These are phyloP conservation scores for Lycium barbarum DNA, from an alignment of 257 asterid genomes.

Conservation along the genomic window DNA sequence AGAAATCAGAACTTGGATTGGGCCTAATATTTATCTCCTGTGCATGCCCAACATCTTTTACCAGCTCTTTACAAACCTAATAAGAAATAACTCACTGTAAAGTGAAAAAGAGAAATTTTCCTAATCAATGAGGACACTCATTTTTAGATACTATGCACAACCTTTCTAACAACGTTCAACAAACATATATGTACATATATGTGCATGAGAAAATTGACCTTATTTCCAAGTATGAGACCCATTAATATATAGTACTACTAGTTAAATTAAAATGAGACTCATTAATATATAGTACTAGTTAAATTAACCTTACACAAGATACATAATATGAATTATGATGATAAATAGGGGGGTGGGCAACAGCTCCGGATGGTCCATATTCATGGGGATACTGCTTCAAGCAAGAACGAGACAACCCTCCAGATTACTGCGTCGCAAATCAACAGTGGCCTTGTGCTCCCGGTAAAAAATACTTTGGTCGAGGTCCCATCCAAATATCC, in stretches of 20 bases:
- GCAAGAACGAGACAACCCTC: conserved; percentile 38
- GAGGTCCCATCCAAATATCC: conserved; percentile 47
- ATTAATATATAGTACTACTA: too few species aligned
- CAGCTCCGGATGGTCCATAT: conserved; percentile 50
- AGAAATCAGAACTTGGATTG: too few species aligned
- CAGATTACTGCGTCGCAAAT: conserved; percentile 34
- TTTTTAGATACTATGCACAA: not conserved
- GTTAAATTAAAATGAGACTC: too few species aligned
- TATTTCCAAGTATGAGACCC: not conserved
- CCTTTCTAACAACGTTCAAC: not conserved
- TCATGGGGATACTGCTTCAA: conserved; percentile 51
- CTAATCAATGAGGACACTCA: too few species aligned
- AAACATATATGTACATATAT: not conserved
- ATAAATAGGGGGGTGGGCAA: conserved; percentile 43
- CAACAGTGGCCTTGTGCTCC: conserved; percentile 48
- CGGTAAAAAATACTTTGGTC: conserved; percentile 39
- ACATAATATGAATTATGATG: not conserved
- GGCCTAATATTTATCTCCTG: too few species aligned
- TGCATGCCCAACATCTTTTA: too few species aligned
- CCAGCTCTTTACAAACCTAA: too few species aligned
- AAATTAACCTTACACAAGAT: not conserved
- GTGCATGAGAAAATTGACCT: not conserved
- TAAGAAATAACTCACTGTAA: too few species aligned
- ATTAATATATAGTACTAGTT: not conserved
- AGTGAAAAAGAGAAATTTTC: too few species aligned